A percentile compares a stretch with the other conserved stretches of the same genome.
Conservation (phyloP, 257 asterid species). For the Solanum gracilifrons region DNA sequence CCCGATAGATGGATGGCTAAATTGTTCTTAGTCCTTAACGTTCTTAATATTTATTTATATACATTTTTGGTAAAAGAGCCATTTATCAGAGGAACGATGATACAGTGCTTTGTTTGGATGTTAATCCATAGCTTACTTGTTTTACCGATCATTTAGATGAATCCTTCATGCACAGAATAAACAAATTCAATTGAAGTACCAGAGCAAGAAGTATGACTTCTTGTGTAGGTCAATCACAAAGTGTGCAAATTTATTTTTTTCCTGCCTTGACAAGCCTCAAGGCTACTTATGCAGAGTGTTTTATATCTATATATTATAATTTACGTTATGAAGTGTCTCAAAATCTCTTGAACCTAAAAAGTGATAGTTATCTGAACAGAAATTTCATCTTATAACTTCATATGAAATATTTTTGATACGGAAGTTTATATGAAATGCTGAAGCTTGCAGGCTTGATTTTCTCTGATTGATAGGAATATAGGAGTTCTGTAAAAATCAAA, state of each 20-base stretch:
- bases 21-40: neutral
- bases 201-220: neutral
- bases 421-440: neutral
- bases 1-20: neutral
- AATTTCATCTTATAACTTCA: neutral
- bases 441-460: neutral
- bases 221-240: neutral
- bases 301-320: neutral
- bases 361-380: neutral
- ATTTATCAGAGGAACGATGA: neutral
- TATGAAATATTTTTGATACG: neutral
- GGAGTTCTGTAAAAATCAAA: neutral
- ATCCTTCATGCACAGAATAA: neutral
- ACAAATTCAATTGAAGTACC: neutral
- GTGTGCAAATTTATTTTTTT: neutral
- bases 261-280: neutral
- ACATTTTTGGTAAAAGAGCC: neutral
- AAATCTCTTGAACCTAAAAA: neutral
- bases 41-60: neutral
- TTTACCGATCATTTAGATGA: neutral
- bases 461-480: neutral
- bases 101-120: neutral
- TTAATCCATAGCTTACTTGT: neutral
- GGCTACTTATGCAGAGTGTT: neutral
- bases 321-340: neutral